Evolutionary conservation across 2,329 filamentous ascomycete species (phyloP), one percentile per base, ranked within the genome.

Genomic region (Trichoderma atrobrunneum): DNA sequence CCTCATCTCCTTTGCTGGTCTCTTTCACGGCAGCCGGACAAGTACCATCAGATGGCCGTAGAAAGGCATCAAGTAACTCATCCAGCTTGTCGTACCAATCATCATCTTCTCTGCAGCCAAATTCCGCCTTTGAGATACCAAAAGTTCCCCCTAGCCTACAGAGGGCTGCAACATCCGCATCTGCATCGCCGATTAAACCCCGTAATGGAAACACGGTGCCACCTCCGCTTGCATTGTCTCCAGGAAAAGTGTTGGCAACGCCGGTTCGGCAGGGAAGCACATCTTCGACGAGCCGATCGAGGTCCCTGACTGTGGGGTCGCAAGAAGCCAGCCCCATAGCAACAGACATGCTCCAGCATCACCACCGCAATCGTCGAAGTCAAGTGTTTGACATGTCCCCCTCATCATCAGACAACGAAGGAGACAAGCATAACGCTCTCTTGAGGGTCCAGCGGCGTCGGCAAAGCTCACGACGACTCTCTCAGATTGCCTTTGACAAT

Each of bases 301-400:
- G 96, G 70, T 98, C 96, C 32, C 89, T 97, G 77, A 99, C 96
- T 0, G 92, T 98, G 48, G 95, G 95, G 10, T 98, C 96, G 14
- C 93, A 97, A 80, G 96, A 98, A 77, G 93, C 93, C 32, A 97
- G 96, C 75, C 88, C 91, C 7, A 87, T 93, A 18, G 84, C 89
- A 8, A 86, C 91, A 2, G 90, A 92, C 69, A 88, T 92, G 66
- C 87, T 93, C 70, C 56, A 60, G 28, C 89, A 92, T 57, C 89
- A 91, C 65, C 95, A 98, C 78, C 91, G 95, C 77, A 98, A 98
- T 80, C 91, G 96, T 51, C 90, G 94, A 76, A 98, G 95, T 79
- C 96, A 98, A 78, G 92, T 98, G 3, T 94, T 98, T 77, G 95
- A 98, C 80, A 92, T 98, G 82, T 99, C 96, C 3, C 96, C 96